Evolutionary conservation across 352 stramenopile species (phyloP).

Genomic region (Pythium grandisporangium): DNA sequence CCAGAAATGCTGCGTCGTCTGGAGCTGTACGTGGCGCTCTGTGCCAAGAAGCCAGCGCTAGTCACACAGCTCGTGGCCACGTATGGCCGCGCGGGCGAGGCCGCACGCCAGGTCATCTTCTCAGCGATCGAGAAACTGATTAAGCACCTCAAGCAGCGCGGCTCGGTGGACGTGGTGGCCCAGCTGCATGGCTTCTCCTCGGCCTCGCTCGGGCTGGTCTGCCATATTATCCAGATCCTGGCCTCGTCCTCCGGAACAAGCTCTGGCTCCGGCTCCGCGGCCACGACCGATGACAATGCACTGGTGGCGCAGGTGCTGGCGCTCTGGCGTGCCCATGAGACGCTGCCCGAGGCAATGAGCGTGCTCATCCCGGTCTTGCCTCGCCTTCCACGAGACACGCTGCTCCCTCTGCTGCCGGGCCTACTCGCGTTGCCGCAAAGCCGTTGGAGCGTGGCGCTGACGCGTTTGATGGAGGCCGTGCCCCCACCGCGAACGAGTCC

Average conservation of each 20-base stretch:
- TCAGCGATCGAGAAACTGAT: conserved; percentile 80
- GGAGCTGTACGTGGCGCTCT: conserved; percentile 63
- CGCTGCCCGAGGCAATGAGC: conserved; percentile 52
- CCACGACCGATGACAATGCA: conserved; percentile 22
- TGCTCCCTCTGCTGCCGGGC: conserved; percentile 54
- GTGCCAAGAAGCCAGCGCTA: conserved; percentile 64
- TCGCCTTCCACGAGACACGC: conserved; percentile 34
- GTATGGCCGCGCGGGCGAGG: conserved; percentile 48
- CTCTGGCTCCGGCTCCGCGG: conserved; percentile 16
- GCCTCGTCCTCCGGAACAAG: conserved; percentile 22
- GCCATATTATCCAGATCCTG: conserved; percentile 72
- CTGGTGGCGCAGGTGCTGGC: conserved; percentile 54
- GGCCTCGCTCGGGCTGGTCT: conserved; percentile 52
- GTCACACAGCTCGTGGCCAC: conserved; percentile 44
- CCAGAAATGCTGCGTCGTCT: conserved; percentile 54
- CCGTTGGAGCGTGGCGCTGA: conserved; percentile 59
- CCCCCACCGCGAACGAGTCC: conserved; percentile 53
- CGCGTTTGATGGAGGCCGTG: conserved; percentile 60
- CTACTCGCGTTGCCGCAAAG: conserved; percentile 41
- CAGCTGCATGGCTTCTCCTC: conserved; percentile 59
- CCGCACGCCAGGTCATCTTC: conserved; percentile 64
- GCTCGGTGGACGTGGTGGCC: conserved; percentile 43
- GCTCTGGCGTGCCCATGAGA: conserved; percentile 43
- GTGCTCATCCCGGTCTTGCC: conserved; percentile 62
- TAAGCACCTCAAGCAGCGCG: conserved; percentile 70